Evolutionary conservation across 2,329 filamentous ascomycete species (phyloP), one percentile per base, ranked within the genome.

Genomic region (Botrytis paeoniae): DNA sequence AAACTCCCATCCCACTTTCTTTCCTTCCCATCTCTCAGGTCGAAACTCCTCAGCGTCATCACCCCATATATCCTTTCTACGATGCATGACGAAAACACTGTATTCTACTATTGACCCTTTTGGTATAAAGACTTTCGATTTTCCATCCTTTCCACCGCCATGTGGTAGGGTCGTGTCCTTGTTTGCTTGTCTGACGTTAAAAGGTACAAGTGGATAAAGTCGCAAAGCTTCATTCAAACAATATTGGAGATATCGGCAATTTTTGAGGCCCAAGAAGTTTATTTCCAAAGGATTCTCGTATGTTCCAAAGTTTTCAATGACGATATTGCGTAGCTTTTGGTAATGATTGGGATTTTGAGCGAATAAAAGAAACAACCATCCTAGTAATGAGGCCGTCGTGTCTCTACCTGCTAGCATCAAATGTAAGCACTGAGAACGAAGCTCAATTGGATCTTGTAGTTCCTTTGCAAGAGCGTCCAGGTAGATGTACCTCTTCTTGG

Each of bases 181-280:
- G 16, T 70, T 70, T 8, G 78, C 77, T 6, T 41, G 39, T 25
- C 79, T 77, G 37, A 48, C 70, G 64, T 80, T 80, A 0, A 73
- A 14, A 5, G 80, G 79, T 5, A 80, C 74, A 22, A 85, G 82
- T 5, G 87, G 86, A 60, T 76, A 76, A 8, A 81, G 71, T 32
- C 81, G 75, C 16, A 81, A 74, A 41, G 74, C 78, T 82, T 89
- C 88, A 74, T 89, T 86, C 70, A 89, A 76, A 43, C 86, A 87
- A 81, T 83, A 87, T 75, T 84, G 85, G 68, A 90, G 79, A 73
- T 88, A 89, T 32, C 37, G 88, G 80, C 18, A 87, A 79, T 76
- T 89, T 72, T 83, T 84, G 77, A 89, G 82, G 43, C 83, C 82
- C 76, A 83, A 85, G 72, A 89, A 75, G 76, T 86, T 82, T 57